Conservation (phyloP, 441 rosid genomes). For the Mallotus japonicus region DNA sequence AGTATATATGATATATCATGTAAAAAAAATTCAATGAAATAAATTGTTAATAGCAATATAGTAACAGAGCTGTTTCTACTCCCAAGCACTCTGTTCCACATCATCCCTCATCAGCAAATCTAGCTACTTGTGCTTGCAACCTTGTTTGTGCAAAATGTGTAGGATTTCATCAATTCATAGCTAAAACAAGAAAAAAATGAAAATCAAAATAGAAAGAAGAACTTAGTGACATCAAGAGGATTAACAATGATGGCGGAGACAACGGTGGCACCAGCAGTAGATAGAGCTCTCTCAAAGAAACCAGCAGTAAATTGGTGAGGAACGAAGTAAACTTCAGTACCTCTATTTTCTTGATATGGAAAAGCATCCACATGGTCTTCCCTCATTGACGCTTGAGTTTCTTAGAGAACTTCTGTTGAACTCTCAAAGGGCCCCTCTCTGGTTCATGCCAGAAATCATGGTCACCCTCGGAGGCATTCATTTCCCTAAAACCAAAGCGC, state of each 20-base stretch:
- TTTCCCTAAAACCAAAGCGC: slow-evolving; percentile 42
- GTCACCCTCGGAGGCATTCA: slow-evolving; percentile 50
- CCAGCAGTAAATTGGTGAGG: too few species aligned
- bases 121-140: too few species aligned
- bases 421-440: slow-evolving; percentile 47
- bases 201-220: slow-evolving; percentile 1
- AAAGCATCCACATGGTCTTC: slow-evolving; percentile 40
- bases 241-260: slow-evolving; percentile 72
- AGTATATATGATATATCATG: too few species aligned
- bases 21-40: too few species aligned
- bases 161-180: too few species aligned
- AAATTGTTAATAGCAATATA: too few species aligned
- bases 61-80: too few species aligned
- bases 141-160: too few species aligned
- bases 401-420: slow-evolving; percentile 43
- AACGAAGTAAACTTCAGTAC: slow-evolving; percentile 32
- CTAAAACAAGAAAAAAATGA: too few species aligned
- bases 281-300: slow-evolving; percentile 54
- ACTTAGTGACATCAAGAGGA: slow-evolving; percentile 87
- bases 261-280: slow-evolving; percentile 87
- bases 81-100: too few species aligned
- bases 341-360: slow-evolving; percentile 53
- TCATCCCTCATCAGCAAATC: too few species aligned
- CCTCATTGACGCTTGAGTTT: slow-evolving; percentile 30
- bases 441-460: slow-evolving; percentile 64